phyloP scores from a whole-genome alignment of 176 grass and related monocot genomes.

The Poa annua region DNA sequence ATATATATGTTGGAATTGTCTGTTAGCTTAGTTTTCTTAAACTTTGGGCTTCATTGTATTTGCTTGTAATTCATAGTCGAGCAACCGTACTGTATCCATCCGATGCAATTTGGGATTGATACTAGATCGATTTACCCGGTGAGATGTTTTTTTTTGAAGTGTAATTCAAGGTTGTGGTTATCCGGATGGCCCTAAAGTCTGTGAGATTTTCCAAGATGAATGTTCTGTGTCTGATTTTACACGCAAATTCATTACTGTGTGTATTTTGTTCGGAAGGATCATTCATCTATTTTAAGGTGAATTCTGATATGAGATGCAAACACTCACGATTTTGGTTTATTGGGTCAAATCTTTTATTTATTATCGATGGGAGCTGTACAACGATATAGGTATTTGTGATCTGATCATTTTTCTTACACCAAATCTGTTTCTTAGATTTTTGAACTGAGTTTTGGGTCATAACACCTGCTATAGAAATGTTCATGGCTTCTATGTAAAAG shows the following conservation, averaged over 20 bases:
- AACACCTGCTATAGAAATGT: background rate
- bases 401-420: background rate
- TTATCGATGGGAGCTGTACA: background rate
- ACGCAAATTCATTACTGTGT: background rate
- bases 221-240: background rate
- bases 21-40: background rate
- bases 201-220: background rate
- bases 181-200: background rate
- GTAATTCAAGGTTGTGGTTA: background rate
- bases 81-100: background rate
- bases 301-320: background rate
- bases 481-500: background rate
- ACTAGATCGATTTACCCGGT: background rate
- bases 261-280: background rate
- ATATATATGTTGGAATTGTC: background rate
- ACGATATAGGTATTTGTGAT: background rate
- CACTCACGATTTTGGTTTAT: background rate
- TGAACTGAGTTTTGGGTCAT: background rate
- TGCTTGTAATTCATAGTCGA: background rate
- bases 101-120: background rate
- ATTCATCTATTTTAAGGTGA: background rate
- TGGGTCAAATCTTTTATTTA: background rate
- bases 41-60: background rate
- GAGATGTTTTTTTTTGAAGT: background rate
- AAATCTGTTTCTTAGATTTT: too few species aligned